A percentile compares a stretch with the other conserved stretches of the same genome.
Conservation (phyloP, 2,329 filamentous ascomycete genomes). For the Pestalotiopsis sp. region DNA sequence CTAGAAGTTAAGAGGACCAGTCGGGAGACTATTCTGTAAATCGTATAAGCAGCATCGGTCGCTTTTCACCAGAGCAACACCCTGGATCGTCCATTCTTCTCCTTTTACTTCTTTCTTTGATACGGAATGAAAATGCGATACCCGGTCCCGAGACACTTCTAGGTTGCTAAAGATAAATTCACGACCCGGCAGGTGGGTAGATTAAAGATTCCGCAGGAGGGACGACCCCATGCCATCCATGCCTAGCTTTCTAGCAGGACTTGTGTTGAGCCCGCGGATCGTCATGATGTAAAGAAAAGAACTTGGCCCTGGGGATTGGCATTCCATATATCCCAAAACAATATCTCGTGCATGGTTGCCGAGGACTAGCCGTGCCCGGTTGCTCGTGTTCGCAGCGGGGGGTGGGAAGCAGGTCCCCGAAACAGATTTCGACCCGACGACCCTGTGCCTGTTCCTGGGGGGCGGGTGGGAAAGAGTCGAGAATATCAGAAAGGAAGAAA, state of each 20-base stretch:
- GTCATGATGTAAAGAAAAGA: neutral
- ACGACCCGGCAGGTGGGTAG: too few species aligned
- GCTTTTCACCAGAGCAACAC: too few species aligned
- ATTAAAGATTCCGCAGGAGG: too few species aligned
- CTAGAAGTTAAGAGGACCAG: too few species aligned
- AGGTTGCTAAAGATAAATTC: too few species aligned
- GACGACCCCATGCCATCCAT: too few species aligned
- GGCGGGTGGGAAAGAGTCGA: neutral
- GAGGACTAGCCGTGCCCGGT: neutral
- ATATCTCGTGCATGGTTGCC: neutral
- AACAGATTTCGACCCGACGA: neutral
- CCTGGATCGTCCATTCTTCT: too few species aligned
- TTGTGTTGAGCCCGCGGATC: neutral
- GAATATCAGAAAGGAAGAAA: neutral
- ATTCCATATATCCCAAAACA: neutral
- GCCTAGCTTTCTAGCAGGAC: neutral
- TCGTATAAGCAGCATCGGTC: too few species aligned
- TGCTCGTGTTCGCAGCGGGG: neutral
- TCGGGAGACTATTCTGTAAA: too few species aligned
- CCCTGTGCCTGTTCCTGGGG: neutral
- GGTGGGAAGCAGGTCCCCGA: constrained; percentile 1
- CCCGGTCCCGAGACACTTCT: too few species aligned
- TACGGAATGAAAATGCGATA: too few species aligned
- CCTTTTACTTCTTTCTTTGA: too few species aligned
- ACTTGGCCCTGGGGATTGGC: neutral